Conservation (phyloP, 345 rosid species). For the Acer saccharum region DNA sequence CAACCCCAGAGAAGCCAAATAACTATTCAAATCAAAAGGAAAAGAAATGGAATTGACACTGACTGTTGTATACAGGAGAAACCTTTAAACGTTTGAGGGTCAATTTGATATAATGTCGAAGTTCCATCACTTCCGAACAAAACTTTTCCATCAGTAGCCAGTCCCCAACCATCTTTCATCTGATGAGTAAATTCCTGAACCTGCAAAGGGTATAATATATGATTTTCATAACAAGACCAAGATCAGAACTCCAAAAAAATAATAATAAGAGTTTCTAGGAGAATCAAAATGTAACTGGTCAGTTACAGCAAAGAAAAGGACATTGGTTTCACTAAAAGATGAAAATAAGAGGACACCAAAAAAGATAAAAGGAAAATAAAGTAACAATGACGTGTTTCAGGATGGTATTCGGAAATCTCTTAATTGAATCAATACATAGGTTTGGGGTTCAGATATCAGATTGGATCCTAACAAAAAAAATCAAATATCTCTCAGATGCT, state of each 20-base stretch:
- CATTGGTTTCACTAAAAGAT: background rate
- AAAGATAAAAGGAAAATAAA: background rate
- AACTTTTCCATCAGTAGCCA: slow-evolving; percentile 84
- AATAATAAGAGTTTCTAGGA: background rate
- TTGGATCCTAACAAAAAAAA: background rate
- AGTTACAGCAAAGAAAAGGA: background rate
- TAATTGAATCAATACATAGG: background rate
- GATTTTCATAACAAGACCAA: background rate
- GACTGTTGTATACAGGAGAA: slow-evolving; percentile 15
- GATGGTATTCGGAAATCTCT: background rate
- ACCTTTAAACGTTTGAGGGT: slow-evolving; percentile 78
- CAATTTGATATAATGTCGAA: slow-evolving; percentile 74
- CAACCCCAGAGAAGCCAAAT: background rate
- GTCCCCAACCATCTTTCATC: slow-evolving; percentile 98
- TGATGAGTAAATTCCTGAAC: slow-evolving; percentile 61
- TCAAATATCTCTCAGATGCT: background rate
- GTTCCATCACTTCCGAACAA: slow-evolving; percentile 92
- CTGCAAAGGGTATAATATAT: slow-evolving; percentile 45
- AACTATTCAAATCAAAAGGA: background rate
- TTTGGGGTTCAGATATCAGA: background rate
- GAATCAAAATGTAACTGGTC: slow-evolving; percentile 12
- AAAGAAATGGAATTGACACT: slow-evolving; percentile 19
- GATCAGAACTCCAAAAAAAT: slow-evolving; percentile 11
- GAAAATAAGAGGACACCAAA: background rate
- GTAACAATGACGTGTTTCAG: background rate